Evolutionary conservation across 306 rosid genomes (phyloP), one percentile per base, ranked within the genome.

Genomic region (Purshia tridentata): DNA sequence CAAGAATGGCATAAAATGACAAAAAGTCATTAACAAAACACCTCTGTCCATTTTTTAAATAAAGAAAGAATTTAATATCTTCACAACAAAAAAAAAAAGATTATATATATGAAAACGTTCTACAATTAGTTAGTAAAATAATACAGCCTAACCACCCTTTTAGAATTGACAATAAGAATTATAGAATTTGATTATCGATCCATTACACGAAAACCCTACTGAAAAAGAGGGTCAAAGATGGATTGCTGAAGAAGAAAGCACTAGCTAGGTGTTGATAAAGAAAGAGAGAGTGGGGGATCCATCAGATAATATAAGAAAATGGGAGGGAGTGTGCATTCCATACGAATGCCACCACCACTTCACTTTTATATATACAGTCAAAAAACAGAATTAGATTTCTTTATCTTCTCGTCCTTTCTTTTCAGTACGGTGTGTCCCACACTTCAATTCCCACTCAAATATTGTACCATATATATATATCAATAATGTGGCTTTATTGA

Each of bases 181-280:
- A 3, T 2, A 29, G 35, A 29, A 29, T 8, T 19, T 18, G 41
- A n/a, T n/a, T n/a, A n/a, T n/a, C n/a, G n/a, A n/a, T n/a, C n/a
- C n/a, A n/a, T n/a, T 18, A 13, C 16, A 8, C 13, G 13, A 56
- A 22, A 56, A 20, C 22, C 54, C 54, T 22, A 56, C 22, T 10
- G 35, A 22, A 56, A 44, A 29, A 13, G 46, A 55, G 49, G 59
- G 23, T 13, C 35, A 64, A 1, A n/a, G 78, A 79, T 89, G 93
- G 96, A 83, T 80, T 84, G 90, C 77, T 87, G 93, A 84, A 85
- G 84, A 86, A 84, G 97, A 91, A 76, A 67, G 85, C 97, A 91
- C 86, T 53, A 49, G 77, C n/a, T 1, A 18, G 19, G 20, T 41
- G 54, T 37, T 46, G 66, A 39, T 65, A 67, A 74, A 52, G 72